Evolutionary conservation across 202 grass and related monocot species (phyloP).

Genomic region (Musa balbisiana): DNA sequence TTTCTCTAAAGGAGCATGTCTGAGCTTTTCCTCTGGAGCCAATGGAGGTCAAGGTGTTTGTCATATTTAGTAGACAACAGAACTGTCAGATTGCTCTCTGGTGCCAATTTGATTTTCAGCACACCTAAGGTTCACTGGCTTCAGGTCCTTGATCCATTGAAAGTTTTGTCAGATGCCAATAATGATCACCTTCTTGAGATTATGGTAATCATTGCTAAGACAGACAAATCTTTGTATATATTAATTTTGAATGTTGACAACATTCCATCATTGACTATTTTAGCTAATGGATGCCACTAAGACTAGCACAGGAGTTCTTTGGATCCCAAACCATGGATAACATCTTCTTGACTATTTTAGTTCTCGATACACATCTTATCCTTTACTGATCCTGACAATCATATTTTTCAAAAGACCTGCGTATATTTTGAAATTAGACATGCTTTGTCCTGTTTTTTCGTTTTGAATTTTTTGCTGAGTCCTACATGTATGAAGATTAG

Average conservation of each 20-base stretch:
- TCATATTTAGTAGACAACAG: constrained; percentile 58
- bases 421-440: not conserved
- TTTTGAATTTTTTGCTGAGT: not conserved
- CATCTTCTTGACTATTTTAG: not conserved
- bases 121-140: constrained; percentile 69
- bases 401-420: not conserved
- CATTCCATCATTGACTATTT: too few species aligned
- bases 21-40: constrained; percentile 44
- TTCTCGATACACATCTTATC: not conserved
- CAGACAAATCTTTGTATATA: not conserved
- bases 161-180: constrained; percentile 24
- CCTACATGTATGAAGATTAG: not conserved
- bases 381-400: not conserved
- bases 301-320: not conserved
- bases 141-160: constrained; percentile 48
- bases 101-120: constrained; percentile 69
- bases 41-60: constrained; percentile 59
- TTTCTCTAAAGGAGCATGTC: constrained; percentile 20
- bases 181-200: constrained; percentile 43
- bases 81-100: constrained; percentile 54
- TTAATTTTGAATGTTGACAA: not conserved
- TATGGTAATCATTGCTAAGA: constrained; percentile 34
- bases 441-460: not conserved
- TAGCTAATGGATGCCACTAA: not conserved
- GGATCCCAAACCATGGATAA: not conserved